These are phyloP conservation scores for Mariannaea elegans DNA, from an alignment of 2,329 filamentous ascomycete species.

Conservation along the genomic window DNA sequence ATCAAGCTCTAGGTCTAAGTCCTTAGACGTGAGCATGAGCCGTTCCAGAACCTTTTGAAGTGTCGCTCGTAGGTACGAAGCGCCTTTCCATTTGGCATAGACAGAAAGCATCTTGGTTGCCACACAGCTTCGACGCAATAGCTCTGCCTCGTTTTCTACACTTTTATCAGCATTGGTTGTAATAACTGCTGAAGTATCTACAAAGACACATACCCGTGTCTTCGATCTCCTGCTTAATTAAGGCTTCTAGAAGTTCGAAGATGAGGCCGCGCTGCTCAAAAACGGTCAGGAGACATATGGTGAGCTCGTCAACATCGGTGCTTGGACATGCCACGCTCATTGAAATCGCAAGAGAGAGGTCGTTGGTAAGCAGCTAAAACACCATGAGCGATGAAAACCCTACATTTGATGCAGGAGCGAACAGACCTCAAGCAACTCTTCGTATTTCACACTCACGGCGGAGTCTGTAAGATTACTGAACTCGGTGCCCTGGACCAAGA, in stretches of 20 bases:
- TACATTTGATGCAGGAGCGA: not conserved
- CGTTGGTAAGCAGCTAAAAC: slow-evolving; percentile 65
- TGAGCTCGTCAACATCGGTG: slow-evolving; percentile 74
- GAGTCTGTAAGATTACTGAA: slow-evolving; percentile 75
- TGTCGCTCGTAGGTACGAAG: slow-evolving; percentile 68
- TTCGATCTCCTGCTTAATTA: slow-evolving; percentile 75
- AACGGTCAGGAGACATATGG: slow-evolving; percentile 73
- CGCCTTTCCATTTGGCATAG: slow-evolving; percentile 77
- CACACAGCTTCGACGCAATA: slow-evolving; percentile 73
- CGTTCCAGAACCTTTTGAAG: slow-evolving; percentile 73
- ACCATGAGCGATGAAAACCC: slow-evolving; percentile 6
- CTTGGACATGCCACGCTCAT: slow-evolving; percentile 74
- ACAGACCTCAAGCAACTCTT: slow-evolving; percentile 65
- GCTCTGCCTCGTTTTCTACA: slow-evolving; percentile 71
- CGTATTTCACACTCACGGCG: slow-evolving; percentile 74
- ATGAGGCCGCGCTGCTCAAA: slow-evolving; percentile 72
- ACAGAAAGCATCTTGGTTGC: slow-evolving; percentile 78
- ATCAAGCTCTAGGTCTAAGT: slow-evolving; percentile 74
- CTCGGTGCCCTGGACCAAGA: slow-evolving; percentile 75
- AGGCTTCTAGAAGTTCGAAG: slow-evolving; percentile 70
- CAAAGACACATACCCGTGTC: slow-evolving; percentile 61
- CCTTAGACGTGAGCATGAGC: slow-evolving; percentile 72
- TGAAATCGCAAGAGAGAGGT: slow-evolving; percentile 69
- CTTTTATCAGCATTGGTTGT: slow-evolving; percentile 19
- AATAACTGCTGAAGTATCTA: not conserved